Percentiles rank a stretch among this genome's conserved stretches.
These are phyloP conservation scores for Pseudofabraea citricarpa DNA, from an alignment of 2,329 filamentous ascomycete species.

Conservation along the genomic window DNA sequence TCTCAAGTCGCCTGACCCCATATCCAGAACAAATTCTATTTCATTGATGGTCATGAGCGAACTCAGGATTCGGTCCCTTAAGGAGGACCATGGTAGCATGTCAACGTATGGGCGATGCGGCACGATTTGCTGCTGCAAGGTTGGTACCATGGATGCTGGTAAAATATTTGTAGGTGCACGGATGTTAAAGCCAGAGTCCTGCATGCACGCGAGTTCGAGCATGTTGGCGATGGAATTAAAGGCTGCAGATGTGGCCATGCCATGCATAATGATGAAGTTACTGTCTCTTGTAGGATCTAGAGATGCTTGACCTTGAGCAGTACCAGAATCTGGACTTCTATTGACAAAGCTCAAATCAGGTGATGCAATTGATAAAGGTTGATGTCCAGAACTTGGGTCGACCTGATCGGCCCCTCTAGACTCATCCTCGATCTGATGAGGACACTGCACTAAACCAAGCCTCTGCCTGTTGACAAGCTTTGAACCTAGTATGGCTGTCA, in stretches of 20 bases:
- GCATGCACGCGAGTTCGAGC: conserved; percentile 10
- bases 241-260: conserved; percentile 9
- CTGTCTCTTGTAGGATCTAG: conserved; percentile 10
- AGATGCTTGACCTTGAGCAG: not conserved
- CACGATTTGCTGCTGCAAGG: conserved; percentile 13
- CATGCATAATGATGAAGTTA: conserved; percentile 13
- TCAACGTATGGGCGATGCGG: conserved; percentile 15
- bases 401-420: conserved; percentile 4
- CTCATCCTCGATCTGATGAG: conserved; percentile 2
- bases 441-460: not conserved
- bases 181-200: conserved; percentile 14
- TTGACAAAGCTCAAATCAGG: conserved; percentile 3
- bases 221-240: conserved; percentile 11
- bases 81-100: conserved; percentile 15
- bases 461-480: conserved; percentile 8
- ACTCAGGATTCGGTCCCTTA: conserved; percentile 13
- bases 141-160: conserved; percentile 13
- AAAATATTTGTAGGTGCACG: conserved; percentile 6
- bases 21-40: conserved; percentile 12
- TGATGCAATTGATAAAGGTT: conserved; percentile 4
- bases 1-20: conserved; percentile 13
- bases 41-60: conserved; percentile 16
- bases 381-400: conserved; percentile 1
- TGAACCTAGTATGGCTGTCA: conserved; percentile 8
- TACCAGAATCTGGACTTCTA: not conserved